Base-by-base conservation (phyloP, 108 stramenopile genomes). In the Stephanodiscus triporus region DNA sequence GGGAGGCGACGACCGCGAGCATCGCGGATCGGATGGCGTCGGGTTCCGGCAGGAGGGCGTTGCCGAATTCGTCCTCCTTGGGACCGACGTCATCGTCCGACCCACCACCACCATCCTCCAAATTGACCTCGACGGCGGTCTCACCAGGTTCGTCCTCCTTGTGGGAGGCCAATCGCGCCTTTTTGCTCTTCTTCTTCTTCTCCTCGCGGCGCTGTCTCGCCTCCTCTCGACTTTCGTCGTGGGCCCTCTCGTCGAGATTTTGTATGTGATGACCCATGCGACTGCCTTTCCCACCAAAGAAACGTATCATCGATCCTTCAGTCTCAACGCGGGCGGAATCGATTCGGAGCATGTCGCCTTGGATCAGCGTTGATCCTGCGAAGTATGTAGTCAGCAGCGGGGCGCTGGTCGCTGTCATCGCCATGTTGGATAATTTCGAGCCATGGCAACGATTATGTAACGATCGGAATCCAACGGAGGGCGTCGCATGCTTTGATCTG, bases 181-280 rank as follows among this genome's bases (percentile, higher is more conserved):
- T 81, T 79, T 80, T 77, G 60, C 51, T 77, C 78, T 64, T 86
- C 32, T 81, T 86, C 64, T 89, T 90, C 60, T 91, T 90, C 49
- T 89, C 88, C 63, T 94, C 68, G 38, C 90, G 87, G 19, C 86
- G 86, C 66, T 76, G 78, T 37, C 80, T 68, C 0, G 92, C 90
- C 54, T 87, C 86, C 66, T 91, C 88, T 23, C 81, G 87, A 75
- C 84, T 79, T 54, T 66, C 70, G 49, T 58, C 51, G 70, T 88
- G 87, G 5, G 91, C 91, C 76, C 85, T 69, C 29, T 92, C 91
- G 32, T 89, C 82, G 50, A 92, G 72, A 20, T 77, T 84, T 66
- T 91, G 85, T 10, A 83, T 24, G 61, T 86, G 76, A 63, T 89
- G 85, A 53, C 90, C 90, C 87, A 91, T 89, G 66, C 78, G 81